Evolutionary conservation across 129 eudicot species (phyloP).

Genomic region (Smallanthus sonchifolius): DNA sequence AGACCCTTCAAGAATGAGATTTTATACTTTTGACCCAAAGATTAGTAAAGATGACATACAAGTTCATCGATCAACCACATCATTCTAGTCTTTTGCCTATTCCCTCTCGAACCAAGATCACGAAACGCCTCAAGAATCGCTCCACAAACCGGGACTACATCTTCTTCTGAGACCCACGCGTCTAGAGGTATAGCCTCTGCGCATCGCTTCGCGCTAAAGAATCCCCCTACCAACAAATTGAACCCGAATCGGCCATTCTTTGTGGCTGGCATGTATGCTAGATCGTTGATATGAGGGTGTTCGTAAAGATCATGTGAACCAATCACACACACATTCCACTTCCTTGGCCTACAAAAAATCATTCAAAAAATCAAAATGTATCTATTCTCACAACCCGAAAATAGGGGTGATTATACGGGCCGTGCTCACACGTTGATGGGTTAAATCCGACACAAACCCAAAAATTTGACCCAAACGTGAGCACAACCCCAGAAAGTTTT

Average conservation of each 20-base stretch:
- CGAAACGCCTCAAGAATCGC: slow-evolving; percentile 90
- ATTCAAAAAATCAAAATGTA: neutral
- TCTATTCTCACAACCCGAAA: neutral
- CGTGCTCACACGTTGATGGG: neutral
- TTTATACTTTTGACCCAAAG: neutral
- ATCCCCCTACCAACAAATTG: slow-evolving; percentile 90
- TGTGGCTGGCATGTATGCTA: slow-evolving; percentile 95
- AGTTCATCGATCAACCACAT: slow-evolving; percentile 98
- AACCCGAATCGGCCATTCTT: slow-evolving; percentile 85
- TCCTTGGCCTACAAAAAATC: slow-evolving; percentile 68
- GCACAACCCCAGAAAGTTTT: too few relatives aligned
- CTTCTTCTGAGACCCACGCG: slow-evolving; percentile 91
- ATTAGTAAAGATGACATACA: slow-evolving; percentile 29
- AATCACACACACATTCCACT: slow-evolving; percentile 96
- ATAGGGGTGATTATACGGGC: neutral
- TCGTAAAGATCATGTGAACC: slow-evolving; percentile 97
- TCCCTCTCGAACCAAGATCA: slow-evolving; percentile 88
- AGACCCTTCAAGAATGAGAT: slow-evolving; percentile 1
- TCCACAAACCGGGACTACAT: slow-evolving; percentile 59
- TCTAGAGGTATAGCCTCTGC: slow-evolving; percentile 94
- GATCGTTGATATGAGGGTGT: slow-evolving; percentile 97
- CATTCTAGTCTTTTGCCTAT: slow-evolving; percentile 93
- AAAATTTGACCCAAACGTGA: neutral
- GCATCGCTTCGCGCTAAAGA: slow-evolving; percentile 88
- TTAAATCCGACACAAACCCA: too few relatives aligned